Conservation (phyloP, 345 rosid species). For the Clausena lansium region DNA sequence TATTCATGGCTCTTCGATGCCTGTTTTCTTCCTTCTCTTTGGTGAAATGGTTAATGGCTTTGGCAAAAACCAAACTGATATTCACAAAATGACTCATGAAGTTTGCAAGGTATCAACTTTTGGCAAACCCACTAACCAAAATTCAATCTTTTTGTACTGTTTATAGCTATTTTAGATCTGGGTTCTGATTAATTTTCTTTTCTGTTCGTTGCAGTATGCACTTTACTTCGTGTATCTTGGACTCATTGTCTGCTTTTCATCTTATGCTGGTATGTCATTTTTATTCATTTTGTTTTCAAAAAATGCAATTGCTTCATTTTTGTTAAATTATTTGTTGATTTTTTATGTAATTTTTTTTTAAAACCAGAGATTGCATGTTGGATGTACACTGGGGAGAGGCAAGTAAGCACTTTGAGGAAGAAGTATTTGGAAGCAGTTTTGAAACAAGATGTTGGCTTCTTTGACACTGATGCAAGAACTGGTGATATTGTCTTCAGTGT, state of each 20-base stretch:
- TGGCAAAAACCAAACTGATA: conserved; percentile 92
- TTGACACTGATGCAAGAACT: conserved; percentile 98
- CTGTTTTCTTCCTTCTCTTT: conserved; percentile 88
- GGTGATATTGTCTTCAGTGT: conserved; percentile 98
- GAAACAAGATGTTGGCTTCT: conserved; percentile 97
- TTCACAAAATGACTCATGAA: conserved; percentile 87
- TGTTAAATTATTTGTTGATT: neutral
- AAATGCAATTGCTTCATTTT: neutral
- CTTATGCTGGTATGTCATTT: conserved; percentile 73
- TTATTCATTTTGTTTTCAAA: neutral
- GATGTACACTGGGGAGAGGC: conserved; percentile 99
- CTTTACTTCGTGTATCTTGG: conserved; percentile 97
- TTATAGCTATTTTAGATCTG: conserved; percentile 37
- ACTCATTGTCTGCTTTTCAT: conserved; percentile 90
- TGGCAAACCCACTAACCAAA: neutral
- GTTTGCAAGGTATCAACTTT: conserved; percentile 60
- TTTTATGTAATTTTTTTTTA: neutral
- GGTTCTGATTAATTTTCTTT: conserved; percentile 31
- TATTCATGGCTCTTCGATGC: conserved; percentile 96
- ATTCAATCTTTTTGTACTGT: neutral
- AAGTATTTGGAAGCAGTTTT: conserved; percentile 92
- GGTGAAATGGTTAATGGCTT: conserved; percentile 99
- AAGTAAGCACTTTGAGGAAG: conserved; percentile 86
- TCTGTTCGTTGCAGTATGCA: conserved; percentile 66
- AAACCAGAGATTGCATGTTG: conserved; percentile 89